Conservation (phyloP, 73 alveolate species). For the Stentor roeselii region DNA sequence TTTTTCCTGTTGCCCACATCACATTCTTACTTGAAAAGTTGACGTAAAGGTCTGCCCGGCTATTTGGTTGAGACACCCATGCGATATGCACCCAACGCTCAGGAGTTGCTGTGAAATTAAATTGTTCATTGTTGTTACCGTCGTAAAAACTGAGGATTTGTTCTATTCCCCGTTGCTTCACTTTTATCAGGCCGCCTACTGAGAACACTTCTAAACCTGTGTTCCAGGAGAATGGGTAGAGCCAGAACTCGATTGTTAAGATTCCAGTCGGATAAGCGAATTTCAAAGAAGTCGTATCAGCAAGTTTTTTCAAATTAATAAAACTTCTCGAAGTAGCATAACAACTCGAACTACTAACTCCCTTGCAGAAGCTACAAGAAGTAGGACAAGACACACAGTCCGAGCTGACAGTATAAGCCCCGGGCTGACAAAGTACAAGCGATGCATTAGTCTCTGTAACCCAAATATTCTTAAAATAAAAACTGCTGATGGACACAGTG, state of each 20-base stretch:
- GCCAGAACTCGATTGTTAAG: background rate
- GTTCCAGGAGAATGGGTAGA: background rate
- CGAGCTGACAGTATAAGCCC: background rate
- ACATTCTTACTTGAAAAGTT: background rate
- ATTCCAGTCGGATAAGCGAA: background rate
- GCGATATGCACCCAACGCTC: constrained; percentile 4
- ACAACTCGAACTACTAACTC: background rate
- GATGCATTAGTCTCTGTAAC: background rate
- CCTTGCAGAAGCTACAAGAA: background rate
- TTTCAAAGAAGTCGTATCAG: background rate
- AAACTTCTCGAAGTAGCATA: background rate
- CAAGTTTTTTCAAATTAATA: too few relatives aligned
- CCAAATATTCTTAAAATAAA: background rate
- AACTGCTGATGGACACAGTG: background rate
- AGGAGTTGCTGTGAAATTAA: background rate
- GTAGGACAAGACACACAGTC: background rate
- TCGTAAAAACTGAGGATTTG: background rate
- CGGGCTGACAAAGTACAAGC: background rate
- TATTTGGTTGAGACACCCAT: background rate
- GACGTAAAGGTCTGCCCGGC: background rate
- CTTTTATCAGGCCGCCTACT: background rate
- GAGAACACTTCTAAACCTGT: background rate
- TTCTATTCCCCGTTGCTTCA: background rate
- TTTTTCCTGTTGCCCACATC: background rate
- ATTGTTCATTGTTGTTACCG: background rate